Base-by-base conservation (phyloP, 768 basidiomycete species). In the Pulveroboletus sp. region DNA sequence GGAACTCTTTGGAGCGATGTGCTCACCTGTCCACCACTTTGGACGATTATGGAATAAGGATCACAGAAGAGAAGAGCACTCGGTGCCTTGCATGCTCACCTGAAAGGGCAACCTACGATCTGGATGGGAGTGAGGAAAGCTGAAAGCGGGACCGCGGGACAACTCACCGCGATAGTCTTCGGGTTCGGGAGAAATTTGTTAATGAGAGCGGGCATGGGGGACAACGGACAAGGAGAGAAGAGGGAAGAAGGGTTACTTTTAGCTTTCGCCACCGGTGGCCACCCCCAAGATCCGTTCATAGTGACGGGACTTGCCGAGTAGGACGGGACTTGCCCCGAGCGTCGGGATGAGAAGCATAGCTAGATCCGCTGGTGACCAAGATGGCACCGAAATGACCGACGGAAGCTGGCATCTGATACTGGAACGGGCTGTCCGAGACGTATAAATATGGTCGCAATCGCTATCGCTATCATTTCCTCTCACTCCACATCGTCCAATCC, bases 101-200 rank as follows among this genome's bases (percentile, higher is more conserved):
- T 92, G 78, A 96, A 96, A 14, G 94, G 94, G 72, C 93, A 96
- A 23, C 91, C 93, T 24, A 98, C 85, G 60, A 98, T 89, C 86
- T 93, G 11, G 53, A 31, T 41, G 31, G 26, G 51, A 50, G 41
- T 62, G 45, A 60, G 53, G n/a, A 27, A 26, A 24, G 2, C 8
- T 6, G 20, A 17, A 34, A 44, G 23, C 20, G 37, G 24, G 50
- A 20, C 30, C 27, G 34, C 14, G 32, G n/a, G 12, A 36, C 12
- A n/a, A 79, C 89, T 68, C 64, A 93, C 92, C 43, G 88, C 89
- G 32, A 82, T 76, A 0, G 88, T 91, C 71, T 81, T 84, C 30
- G 90, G 89, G 49, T 85, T 71, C 3, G 73, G 61, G 41, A 70
- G 54, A 38, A 68, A 68, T 50, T 67, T 64, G 55, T 44, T 66